Conservation (phyloP, 805 yeast genomes). For the Starmerella vitae region DNA sequence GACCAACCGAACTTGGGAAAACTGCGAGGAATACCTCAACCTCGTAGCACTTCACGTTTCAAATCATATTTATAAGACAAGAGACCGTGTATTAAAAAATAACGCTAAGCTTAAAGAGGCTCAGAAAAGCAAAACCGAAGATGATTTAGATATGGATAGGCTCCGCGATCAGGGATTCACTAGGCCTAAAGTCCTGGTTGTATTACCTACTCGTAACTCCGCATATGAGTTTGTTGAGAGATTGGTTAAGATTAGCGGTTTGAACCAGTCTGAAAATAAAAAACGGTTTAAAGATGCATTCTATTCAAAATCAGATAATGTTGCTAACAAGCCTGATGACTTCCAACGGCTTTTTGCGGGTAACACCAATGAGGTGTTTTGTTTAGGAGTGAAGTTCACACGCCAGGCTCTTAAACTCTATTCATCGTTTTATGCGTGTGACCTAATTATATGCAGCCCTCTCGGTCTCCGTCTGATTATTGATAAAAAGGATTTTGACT, state of each 20-base stretch:
- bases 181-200: conserved; percentile 71
- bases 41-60: conserved; percentile 57
- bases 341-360: conserved; percentile 72
- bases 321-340: conserved; percentile 62
- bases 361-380: conserved; percentile 81
- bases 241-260: conserved; percentile 47
- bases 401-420: conserved; percentile 75
- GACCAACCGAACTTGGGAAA: conserved; percentile 41
- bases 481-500: conserved; percentile 61
- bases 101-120: conserved; percentile 38
- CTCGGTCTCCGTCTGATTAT: conserved; percentile 71
- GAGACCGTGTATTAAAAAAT: conserved; percentile 72
- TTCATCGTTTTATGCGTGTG: conserved; percentile 72
- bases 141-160: conserved; percentile 32
- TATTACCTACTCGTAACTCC: conserved; percentile 72
- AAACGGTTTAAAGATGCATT: conserved; percentile 64
- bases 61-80: conserved; percentile 74
- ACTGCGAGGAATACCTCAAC: conserved; percentile 42
- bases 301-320: conserved; percentile 36
- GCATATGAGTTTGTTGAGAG: conserved; percentile 57
- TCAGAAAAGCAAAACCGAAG: conserved; percentile 25
- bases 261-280: conserved; percentile 67
- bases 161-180: conserved; percentile 90
- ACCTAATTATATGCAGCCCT: conserved; percentile 81
- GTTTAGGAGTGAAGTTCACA: conserved; percentile 81